phyloP scores from a whole-genome alignment of 2,329 filamentous ascomycete genomes.

The Mollisia scopiformis region DNA sequence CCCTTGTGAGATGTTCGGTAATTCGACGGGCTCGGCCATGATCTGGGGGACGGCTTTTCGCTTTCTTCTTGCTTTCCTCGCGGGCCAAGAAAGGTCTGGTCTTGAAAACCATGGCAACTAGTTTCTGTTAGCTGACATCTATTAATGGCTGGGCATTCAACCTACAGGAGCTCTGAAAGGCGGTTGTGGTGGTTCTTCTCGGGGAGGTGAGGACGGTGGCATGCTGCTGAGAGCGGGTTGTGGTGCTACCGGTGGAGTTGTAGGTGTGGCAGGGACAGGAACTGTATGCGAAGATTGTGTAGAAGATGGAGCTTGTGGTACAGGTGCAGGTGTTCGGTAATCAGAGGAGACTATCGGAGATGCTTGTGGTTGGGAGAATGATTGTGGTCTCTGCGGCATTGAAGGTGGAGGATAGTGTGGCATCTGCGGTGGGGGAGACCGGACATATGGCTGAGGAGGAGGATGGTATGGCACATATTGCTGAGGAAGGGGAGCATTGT shows the following conservation, averaged over 20 bases:
- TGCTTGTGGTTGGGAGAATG: conserved; percentile 52
- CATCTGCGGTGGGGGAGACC: conserved; percentile 52
- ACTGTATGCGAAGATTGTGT: conserved; percentile 31
- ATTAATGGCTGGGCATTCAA: conserved; percentile 21
- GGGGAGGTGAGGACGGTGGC: conserved; percentile 31
- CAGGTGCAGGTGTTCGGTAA: conserved; percentile 51
- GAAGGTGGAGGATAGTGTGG: conserved; percentile 55
- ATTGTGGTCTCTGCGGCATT: conserved; percentile 29
- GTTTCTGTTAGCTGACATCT: conserved; percentile 31
- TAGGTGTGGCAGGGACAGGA: conserved; percentile 47
- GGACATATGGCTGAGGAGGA: conserved; percentile 43
- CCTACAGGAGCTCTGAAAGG: conserved; percentile 57
- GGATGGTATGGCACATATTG: conserved; percentile 45
- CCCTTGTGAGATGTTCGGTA: conserved; percentile 22
- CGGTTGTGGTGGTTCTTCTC: conserved; percentile 27
- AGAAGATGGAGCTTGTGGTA: conserved; percentile 42
- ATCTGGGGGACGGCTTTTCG: conserved; percentile 41
- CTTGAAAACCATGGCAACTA: conserved; percentile 62
- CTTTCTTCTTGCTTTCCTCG: conserved; percentile 43
- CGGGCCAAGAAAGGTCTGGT: conserved; percentile 55
- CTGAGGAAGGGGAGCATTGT: conserved; percentile 50
- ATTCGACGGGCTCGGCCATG: conserved; percentile 26
- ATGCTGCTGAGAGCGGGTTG: conserved; percentile 36
- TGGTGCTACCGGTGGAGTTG: conserved; percentile 50
- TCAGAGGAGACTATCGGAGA: conserved; percentile 59